Evolutionary conservation across 2,329 filamentous ascomycete genomes (phyloP).

Genomic region (Colletotrichum cuscutae): DNA sequence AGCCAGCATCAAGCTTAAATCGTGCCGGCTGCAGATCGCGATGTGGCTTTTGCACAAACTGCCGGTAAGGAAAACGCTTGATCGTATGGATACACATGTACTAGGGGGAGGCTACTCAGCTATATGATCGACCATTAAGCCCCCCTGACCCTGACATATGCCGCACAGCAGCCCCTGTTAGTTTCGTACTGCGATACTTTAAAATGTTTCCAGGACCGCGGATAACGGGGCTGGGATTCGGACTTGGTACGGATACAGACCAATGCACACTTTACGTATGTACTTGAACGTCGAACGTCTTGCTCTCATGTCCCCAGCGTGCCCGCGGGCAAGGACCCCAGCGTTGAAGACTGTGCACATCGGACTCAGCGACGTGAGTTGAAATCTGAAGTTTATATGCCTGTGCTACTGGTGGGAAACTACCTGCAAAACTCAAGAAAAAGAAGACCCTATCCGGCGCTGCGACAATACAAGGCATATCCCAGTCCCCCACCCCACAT

Average conservation of each 20-base stretch:
- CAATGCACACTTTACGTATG: no score
- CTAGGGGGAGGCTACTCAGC: neutral
- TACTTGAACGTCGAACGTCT: neutral
- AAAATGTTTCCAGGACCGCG: neutral
- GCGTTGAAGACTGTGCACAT: neutral
- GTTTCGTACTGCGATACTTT: neutral
- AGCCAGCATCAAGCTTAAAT: slow-evolving; percentile 24
- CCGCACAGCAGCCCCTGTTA: neutral
- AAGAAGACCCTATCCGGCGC: neutral
- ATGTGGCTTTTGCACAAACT: neutral
- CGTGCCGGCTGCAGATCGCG: neutral
- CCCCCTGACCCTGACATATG: neutral
- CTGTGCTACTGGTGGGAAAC: neutral
- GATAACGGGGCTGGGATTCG: neutral
- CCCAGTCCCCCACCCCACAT: neutral
- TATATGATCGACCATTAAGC: slow-evolving; percentile 6
- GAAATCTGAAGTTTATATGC: neutral
- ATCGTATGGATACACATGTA: neutral
- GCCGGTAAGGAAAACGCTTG: neutral
- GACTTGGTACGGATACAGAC: neutral
- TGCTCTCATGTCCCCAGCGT: neutral
- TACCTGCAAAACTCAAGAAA: neutral
- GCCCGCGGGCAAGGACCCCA: neutral
- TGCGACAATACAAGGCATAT: neutral
- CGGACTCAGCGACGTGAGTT: neutral